These are phyloP conservation scores for Saccharomycopsis fodiens DNA, from an alignment of 805 yeast genomes.

Conservation along the genomic window DNA sequence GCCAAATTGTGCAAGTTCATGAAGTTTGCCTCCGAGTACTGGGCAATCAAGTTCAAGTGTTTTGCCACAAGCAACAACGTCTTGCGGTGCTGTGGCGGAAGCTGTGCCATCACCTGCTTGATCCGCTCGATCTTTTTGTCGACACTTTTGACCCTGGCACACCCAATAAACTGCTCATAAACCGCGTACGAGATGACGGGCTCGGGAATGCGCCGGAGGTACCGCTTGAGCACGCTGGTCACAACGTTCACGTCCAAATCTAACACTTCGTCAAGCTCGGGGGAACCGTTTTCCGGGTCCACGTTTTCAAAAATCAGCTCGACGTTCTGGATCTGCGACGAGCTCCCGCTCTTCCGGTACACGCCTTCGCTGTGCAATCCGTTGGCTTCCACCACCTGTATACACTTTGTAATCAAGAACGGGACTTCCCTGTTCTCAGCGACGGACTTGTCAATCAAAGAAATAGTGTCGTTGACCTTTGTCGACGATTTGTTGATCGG, in stretches of 20 bases:
- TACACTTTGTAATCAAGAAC: constrained; percentile 59
- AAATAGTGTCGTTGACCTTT: neutral
- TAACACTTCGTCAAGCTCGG: constrained; percentile 33
- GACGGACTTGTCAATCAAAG: constrained; percentile 55
- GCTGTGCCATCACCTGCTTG: constrained; percentile 34
- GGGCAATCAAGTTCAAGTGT: constrained; percentile 59
- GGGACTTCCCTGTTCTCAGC: constrained; percentile 64
- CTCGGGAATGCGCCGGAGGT: constrained; percentile 73
- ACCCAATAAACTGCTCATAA: constrained; percentile 59
- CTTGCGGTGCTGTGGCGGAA: constrained; percentile 64
- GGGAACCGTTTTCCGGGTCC: constrained; percentile 23
- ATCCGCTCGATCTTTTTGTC: constrained; percentile 37
- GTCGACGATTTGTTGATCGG: constrained; percentile 4
- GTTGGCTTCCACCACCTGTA: constrained; percentile 66
- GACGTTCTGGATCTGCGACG: constrained; percentile 46
- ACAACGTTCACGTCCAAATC: constrained; percentile 70
- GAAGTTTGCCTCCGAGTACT: constrained; percentile 49
- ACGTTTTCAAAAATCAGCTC: constrained; percentile 27
- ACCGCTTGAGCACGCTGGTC: constrained; percentile 80
- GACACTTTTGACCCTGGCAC: constrained; percentile 30
- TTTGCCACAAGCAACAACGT: constrained; percentile 48
- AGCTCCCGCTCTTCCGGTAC: constrained; percentile 83
- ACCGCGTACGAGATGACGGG: constrained; percentile 69
- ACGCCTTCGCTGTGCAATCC: constrained; percentile 81
- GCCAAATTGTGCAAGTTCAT: constrained; percentile 82